Evolutionary conservation across 169 alveolate genomes (phyloP).

Genomic region (Hepatocystis sp.): DNA sequence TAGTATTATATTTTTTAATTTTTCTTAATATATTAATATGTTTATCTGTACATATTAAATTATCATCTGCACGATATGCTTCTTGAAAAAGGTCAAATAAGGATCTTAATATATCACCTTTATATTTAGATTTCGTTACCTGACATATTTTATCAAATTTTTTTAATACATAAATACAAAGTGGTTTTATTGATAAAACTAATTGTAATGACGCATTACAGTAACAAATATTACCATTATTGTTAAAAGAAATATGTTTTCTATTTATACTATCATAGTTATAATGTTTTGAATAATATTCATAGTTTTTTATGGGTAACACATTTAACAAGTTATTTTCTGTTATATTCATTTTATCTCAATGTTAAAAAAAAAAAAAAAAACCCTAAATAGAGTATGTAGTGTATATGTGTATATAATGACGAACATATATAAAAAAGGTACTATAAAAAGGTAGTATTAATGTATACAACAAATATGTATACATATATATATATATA

Average conservation of each 20-base stretch:
- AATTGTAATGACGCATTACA: conserved; percentile 70
- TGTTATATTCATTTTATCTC: conserved; percentile 60
- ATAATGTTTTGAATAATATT: conserved; percentile 41
- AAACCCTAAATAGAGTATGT: too few relatives aligned
- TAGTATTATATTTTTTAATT: conserved; percentile 49
- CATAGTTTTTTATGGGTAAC: conserved; percentile 31
- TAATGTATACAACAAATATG: too few relatives aligned
- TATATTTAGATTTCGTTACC: conserved; percentile 46
- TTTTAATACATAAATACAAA: conserved; percentile 51
- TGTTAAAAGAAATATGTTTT: conserved; percentile 31
- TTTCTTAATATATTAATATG: conserved; percentile 62
- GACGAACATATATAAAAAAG: too few relatives aligned
- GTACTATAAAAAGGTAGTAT: too few relatives aligned
- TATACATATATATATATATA: too few relatives aligned
- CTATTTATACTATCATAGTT: conserved; percentile 29
- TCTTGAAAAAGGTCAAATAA: conserved; percentile 40
- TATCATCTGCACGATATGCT: conserved; percentile 12
- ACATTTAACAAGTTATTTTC: conserved; percentile 25
- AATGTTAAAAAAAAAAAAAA: too few relatives aligned
- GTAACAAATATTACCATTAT: conserved; percentile 63
- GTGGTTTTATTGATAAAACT: conserved; percentile 54
- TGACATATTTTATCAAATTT: conserved; percentile 18
- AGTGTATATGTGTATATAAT: too few relatives aligned
- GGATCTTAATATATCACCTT: conserved; percentile 57
- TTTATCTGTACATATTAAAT: conserved; percentile 34